Percentiles rank a stretch among this genome's conserved stretches.
Conservation (phyloP, 257 asterid genomes). For the Ajuga chamaepitys region DNA sequence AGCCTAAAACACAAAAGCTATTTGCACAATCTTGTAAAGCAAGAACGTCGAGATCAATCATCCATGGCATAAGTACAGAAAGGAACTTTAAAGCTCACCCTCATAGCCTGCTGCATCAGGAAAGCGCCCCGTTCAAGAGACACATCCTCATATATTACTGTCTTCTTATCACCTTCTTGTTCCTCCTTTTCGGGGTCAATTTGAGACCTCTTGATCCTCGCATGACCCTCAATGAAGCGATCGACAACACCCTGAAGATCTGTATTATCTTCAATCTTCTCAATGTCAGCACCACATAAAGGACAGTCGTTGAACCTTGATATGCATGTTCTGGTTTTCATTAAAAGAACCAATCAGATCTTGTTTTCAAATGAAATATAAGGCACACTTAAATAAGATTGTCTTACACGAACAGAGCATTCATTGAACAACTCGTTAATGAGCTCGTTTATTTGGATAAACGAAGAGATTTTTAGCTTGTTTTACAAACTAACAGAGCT, state of each 20-base stretch:
- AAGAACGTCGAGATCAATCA: not conserved
- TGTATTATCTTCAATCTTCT: slow-evolving; percentile 72
- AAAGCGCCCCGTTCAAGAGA: slow-evolving; percentile 93
- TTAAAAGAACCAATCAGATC: slow-evolving; percentile 11
- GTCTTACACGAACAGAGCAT: too few species aligned
- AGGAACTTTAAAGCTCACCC: slow-evolving; percentile 41
- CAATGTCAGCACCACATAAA: slow-evolving; percentile 93
- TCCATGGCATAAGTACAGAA: not conserved
- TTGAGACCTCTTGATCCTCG: slow-evolving; percentile 85
- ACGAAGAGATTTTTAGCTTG: too few species aligned
- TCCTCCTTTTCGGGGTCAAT: slow-evolving; percentile 53
- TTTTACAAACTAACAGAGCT: too few species aligned
- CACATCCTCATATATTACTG: slow-evolving; percentile 84
- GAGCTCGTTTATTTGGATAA: too few species aligned
- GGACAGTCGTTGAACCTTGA: slow-evolving; percentile 92
- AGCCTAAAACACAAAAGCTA: not conserved
- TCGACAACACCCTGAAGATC: slow-evolving; percentile 84
- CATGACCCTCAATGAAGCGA: slow-evolving; percentile 98
- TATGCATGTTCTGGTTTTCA: slow-evolving; percentile 63
- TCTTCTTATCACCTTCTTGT: slow-evolving; percentile 42
- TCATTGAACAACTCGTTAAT: too few species aligned
- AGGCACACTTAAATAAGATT: too few species aligned
- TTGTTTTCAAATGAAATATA: too few species aligned
- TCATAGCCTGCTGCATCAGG: slow-evolving; percentile 97
- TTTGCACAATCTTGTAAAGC: not conserved